phyloP scores from a whole-genome alignment of 2,329 filamentous ascomycete genomes.

The Penicillium sp. region DNA sequence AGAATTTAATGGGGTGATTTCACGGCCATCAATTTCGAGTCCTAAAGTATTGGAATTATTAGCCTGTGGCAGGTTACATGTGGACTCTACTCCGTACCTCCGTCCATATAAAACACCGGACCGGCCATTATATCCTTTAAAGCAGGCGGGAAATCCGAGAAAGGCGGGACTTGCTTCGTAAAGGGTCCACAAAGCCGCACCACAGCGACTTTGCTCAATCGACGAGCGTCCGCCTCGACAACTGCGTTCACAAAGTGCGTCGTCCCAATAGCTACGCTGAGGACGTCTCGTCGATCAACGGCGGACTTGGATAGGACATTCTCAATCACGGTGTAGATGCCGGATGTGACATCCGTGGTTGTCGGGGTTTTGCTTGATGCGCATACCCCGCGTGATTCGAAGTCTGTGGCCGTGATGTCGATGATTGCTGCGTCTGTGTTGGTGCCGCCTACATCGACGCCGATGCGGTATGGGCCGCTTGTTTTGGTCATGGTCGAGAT shows the following conservation, averaged over 20 bases:
- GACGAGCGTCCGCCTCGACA: neutral
- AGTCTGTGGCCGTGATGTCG: neutral
- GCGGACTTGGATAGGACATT: neutral
- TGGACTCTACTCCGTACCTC: neutral
- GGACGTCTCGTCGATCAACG: neutral
- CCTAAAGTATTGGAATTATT: neutral
- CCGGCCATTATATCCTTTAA: neutral
- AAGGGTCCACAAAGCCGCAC: neutral
- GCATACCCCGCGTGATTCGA: neutral
- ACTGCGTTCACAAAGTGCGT: neutral
- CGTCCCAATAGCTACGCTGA: neutral
- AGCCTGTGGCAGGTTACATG: neutral
- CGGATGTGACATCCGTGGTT: neutral
- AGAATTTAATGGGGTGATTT: neutral
- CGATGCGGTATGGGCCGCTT: neutral
- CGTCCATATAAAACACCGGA: neutral
- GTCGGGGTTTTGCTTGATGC: neutral
- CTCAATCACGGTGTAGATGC: neutral
- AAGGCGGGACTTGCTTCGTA: neutral
- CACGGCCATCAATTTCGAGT: neutral
- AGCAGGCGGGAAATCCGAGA: neutral
- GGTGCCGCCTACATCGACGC: neutral
- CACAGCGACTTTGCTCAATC: neutral
- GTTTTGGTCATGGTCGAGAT: neutral
- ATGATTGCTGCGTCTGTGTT: neutral